Conservation (phyloP, 2,329 filamentous ascomycete species). For the Trichoderma guizhouense region DNA sequence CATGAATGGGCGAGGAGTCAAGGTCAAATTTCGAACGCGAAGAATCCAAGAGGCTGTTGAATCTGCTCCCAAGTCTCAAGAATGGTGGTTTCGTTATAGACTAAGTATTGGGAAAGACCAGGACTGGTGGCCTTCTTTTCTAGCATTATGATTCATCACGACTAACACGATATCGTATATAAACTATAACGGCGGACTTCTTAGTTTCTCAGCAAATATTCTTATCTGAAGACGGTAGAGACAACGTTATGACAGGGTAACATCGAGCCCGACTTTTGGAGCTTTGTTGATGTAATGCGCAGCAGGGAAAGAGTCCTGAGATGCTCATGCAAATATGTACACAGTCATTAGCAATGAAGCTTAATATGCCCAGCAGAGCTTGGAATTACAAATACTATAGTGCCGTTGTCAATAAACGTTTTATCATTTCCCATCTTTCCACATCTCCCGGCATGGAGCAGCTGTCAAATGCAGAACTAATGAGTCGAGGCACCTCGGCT, state of each 20-base stretch:
- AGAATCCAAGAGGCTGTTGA: constrained; percentile 94
- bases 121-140: constrained; percentile 86
- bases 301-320: background rate
- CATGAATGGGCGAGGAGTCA: constrained; percentile 55
- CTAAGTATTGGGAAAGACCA: constrained; percentile 77
- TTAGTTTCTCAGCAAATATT: background rate
- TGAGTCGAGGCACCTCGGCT: background rate
- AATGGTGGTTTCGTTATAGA: constrained; percentile 86
- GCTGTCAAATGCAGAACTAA: background rate
- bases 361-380: background rate
- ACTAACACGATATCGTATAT: background rate
- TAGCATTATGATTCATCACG: constrained; percentile 29
- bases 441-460: background rate
- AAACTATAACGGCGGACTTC: background rate
- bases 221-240: background rate
- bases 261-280: background rate
- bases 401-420: background rate
- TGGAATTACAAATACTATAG: background rate
- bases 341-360: background rate
- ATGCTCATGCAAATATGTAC: background rate
- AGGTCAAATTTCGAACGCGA: constrained; percentile 90
- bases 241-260: background rate
- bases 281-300: background rate
- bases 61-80: constrained; percentile 73
- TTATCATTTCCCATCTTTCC: background rate